These are phyloP conservation scores for Moniliophthora roreri DNA, from an alignment of 1,284 basidiomycete genomes.

Conservation along the genomic window DNA sequence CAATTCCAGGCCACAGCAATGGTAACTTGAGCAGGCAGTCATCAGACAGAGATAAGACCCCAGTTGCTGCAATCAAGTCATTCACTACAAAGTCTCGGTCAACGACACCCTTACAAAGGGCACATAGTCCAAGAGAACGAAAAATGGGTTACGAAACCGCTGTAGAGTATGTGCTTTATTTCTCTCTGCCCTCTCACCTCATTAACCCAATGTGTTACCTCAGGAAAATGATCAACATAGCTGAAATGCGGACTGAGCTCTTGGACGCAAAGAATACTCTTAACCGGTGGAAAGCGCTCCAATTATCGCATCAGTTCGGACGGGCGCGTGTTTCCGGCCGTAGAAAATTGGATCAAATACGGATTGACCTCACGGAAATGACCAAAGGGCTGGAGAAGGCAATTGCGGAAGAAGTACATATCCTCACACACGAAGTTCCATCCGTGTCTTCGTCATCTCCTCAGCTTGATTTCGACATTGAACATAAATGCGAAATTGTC, in stretches of 20 bases:
- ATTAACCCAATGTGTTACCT: not conserved
- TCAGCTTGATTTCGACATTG: conserved; percentile 3
- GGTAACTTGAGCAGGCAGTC: no score
- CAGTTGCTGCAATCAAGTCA: no score
- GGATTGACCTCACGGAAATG: not conserved
- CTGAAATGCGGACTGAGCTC: not conserved
- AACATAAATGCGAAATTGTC: not conserved
- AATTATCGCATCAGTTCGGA: conserved; percentile 8
- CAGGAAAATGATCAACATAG: not conserved
- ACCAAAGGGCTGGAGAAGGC: not conserved
- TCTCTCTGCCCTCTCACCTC: not conserved
- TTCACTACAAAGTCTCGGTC: no score
- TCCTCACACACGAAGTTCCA: not conserved
- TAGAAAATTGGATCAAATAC: conserved; percentile 7
- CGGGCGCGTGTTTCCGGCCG: conserved; percentile 3
- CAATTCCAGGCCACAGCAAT: no score
- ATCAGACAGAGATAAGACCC: no score
- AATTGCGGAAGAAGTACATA: not conserved
- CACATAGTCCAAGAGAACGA: no score
- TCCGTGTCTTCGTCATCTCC: not conserved
- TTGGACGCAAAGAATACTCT: conserved; percentile 2
- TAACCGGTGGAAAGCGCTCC: conserved; percentile 11
- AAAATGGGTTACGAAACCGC: not conserved
- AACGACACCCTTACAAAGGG: no score
- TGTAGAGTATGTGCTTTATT: not conserved